These are phyloP conservation scores for Setaria viridis DNA, from an alignment of 202 grass and related monocot species.

Conservation along the genomic window DNA sequence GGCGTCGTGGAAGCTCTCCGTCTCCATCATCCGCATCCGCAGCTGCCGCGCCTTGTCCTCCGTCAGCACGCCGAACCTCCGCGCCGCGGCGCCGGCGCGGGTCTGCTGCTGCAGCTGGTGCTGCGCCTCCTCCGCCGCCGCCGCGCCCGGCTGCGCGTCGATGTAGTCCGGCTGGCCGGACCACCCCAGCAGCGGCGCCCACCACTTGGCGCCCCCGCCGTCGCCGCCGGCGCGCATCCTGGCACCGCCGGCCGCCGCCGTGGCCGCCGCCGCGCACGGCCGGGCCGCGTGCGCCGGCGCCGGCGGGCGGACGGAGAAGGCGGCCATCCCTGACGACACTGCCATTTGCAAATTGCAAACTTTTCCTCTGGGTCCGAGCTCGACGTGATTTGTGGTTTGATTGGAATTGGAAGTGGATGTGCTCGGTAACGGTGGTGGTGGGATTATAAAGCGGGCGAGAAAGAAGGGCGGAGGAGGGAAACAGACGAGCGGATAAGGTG, in stretches of 20 bases:
- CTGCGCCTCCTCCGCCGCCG: not conserved
- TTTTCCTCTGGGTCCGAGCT: not conserved
- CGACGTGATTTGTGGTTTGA: not conserved
- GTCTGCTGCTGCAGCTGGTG: fast-evolving
- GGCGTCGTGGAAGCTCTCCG: slow-evolving; percentile 82
- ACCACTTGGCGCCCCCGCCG: slow-evolving; percentile 41
- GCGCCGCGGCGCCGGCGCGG: not conserved
- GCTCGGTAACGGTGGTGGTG: not conserved
- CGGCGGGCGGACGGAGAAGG: slow-evolving; percentile 51
- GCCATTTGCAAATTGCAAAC: slow-evolving; percentile 26
- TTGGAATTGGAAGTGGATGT: not conserved
- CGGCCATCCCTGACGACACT: slow-evolving; percentile 44
- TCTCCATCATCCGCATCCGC: slow-evolving; percentile 78
- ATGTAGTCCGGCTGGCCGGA: slow-evolving; percentile 84
- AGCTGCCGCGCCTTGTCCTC: slow-evolving; percentile 96
- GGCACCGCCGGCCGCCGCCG: slow-evolving; percentile 1
- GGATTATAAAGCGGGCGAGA: slow-evolving; percentile 18
- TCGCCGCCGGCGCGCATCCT: slow-evolving; percentile 7
- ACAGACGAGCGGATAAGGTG: slow-evolving; percentile 55
- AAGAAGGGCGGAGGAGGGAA: not conserved
- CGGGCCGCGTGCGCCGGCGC: slow-evolving; percentile 23
- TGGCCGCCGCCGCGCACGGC: slow-evolving; percentile 32
- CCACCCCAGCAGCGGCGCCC: slow-evolving; percentile 77
- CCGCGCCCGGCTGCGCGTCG: slow-evolving; percentile 34
- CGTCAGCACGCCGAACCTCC: slow-evolving; percentile 71